Base-by-base conservation (phyloP, 1,284 basidiomycete species). In the Salmacisia buchloeana region DNA sequence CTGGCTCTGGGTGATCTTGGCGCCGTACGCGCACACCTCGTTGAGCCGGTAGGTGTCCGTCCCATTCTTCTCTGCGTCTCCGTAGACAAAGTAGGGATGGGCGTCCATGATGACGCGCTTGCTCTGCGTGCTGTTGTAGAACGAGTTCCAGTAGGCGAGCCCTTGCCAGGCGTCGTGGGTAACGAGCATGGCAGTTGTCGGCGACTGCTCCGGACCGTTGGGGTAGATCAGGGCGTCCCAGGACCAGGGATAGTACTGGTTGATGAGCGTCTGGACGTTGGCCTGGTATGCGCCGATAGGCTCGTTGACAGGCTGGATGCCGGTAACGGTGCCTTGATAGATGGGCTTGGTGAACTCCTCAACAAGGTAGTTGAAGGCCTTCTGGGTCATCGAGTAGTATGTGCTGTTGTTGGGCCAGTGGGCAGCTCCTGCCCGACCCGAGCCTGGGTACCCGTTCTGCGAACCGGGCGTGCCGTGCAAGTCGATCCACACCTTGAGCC, bases 31-130 rank as follows among this genome's bases (percentile, higher is more conserved):
- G 60, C 73, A 75, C 0, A 68, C 71, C 56, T 73, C 68, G 6
- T 68, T 59, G 7, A 75, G 62, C 21, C 73, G 68, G 35, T 61
- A 65, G n/a, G 64, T 67, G 57, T 75, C 73, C 29, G 60, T 67
- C 6, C 60, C 63, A 25, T 58, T 18, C 52, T 70, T 65, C 61
- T 75, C 64, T 52, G 60, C 63, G 59, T 67, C 72, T 10, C 58
- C 46, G 65, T 75, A 75, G 58, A 75, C 71, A 64, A 73, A 75
- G 72, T 75, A 75, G 1, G 67, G 71, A 60, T 73, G 73, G 3
- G 70, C 72, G 65, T 75, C 73, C 46, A 75, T 65, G 35, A 75
- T 46, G 18, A 72, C 71, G 60, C 71, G 69, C 25, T 71, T 58
- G 61, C 69, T 61, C 18, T 66, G 67, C 18, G 62, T 63, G 3